Base-by-base conservation (phyloP, 805 yeast species). In the Starmerella apis region DNA sequence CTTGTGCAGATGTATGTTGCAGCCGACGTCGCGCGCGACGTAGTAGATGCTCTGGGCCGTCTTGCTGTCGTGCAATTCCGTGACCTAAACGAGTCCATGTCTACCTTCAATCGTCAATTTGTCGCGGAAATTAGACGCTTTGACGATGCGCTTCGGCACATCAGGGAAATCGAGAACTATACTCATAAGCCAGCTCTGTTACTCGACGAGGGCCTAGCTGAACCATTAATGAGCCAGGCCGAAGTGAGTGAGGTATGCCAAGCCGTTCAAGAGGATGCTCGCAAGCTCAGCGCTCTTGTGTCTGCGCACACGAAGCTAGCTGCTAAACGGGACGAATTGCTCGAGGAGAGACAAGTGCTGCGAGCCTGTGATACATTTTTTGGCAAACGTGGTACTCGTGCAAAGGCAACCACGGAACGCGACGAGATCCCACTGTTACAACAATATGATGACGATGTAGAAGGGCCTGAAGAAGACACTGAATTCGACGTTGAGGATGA, bases 1-100 rank as follows among this genome's bases (percentile, higher is more conserved):
- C 77, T 88, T 59, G 83, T 90, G 39, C 96, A 92, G 70, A 72
- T 92, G 59, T 90, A 86, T 65, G 78, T 92, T 47, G 88, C 97
- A 1, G 77, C 83, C 22, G 98, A 92, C 67, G 79, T 83, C 25
- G 78, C 95, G 7, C 76, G 97, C 54, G 94, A 86, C 49, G 79
- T 85, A 28, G 81, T 86, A 16, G 79, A 86, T 50, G 77, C 81
- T 23, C 70, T 92, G 30, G 99, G 98, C 3, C 82, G 83, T 53
- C 71, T 85, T 65, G 88, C 90, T 23, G 70, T 80, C 51, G 77
- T 92, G 28, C 96, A 92, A 61, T 85, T 92, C 63, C 73, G 94
- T 52, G 98, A 92, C 66, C 72, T 86, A 68, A 92, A 92, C 66
- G 71, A 78, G 44, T 77, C 78, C 49, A 81, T 84, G 36, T 80